phyloP scores from a whole-genome alignment of 805 yeast genomes.

The Candida tibetensis region DNA sequence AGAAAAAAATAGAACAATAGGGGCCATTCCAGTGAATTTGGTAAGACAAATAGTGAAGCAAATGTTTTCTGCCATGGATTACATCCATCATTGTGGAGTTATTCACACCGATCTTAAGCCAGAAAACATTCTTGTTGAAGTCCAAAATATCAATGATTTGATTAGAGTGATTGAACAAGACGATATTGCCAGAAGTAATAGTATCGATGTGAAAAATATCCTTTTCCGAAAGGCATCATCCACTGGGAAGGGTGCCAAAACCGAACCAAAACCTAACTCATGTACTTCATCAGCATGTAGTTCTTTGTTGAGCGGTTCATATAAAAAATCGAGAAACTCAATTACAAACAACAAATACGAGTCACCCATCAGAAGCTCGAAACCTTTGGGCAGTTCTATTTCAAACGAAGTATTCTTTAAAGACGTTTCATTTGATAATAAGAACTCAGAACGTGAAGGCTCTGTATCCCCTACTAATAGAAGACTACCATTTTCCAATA shows the following conservation, averaged over 20 bases:
- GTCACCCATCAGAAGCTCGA: constrained; percentile 42
- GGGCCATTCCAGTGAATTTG: constrained; percentile 53
- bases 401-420: constrained; percentile 10
- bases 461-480: neutral
- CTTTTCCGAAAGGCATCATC: constrained; percentile 2
- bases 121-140: constrained; percentile 46
- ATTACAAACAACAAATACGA: constrained; percentile 1
- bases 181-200: constrained; percentile 6
- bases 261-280: constrained; percentile 5
- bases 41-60: constrained; percentile 59
- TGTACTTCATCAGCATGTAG: constrained; percentile 10
- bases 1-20: constrained; percentile 39
- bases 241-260: constrained; percentile 1
- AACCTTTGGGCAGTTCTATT: constrained; percentile 36
- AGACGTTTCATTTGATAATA: constrained; percentile 5
- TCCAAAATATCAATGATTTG: constrained; percentile 52
- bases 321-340: constrained; percentile 13
- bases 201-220: constrained; percentile 6
- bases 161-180: constrained; percentile 41
- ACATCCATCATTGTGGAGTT: constrained; percentile 61
- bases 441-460: neutral
- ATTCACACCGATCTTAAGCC: constrained; percentile 50
- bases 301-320: constrained; percentile 5
- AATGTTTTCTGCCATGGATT: constrained; percentile 53
- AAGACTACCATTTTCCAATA: neutral